Evolutionary conservation across 1,284 basidiomycete species (phyloP).

Genomic region (Austropuccinia psidii): DNA sequence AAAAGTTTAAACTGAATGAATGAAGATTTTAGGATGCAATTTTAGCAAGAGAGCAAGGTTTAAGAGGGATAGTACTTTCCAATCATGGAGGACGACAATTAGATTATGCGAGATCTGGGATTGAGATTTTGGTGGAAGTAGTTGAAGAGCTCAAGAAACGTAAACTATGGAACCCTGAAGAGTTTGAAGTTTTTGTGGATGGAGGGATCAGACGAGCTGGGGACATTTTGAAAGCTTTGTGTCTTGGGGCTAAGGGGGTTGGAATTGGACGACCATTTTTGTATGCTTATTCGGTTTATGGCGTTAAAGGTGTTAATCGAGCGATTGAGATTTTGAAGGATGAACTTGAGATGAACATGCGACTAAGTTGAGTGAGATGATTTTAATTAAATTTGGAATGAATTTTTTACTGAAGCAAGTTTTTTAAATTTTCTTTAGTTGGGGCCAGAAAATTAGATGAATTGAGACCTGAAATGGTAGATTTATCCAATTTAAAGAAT

Average conservation of each 20-base stretch:
- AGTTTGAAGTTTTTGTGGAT: conserved; percentile 82
- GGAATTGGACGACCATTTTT: conserved; percentile 65
- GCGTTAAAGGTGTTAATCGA: conserved; percentile 58
- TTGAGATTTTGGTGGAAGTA: conserved; percentile 83
- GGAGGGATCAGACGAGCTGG: conserved; percentile 70
- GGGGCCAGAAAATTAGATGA: conserved; percentile 72
- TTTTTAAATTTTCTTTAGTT: conserved; percentile 72
- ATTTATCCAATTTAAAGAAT: conserved; percentile 47
- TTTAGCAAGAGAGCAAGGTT: conserved; percentile 70
- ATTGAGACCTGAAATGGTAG: conserved; percentile 78
- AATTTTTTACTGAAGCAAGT: conserved; percentile 15
- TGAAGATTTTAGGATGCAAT: conserved; percentile 68
- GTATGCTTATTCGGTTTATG: conserved; percentile 83
- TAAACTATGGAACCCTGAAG: conserved; percentile 55
- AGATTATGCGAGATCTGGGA: conserved; percentile 80
- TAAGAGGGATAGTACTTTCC: conserved; percentile 71
- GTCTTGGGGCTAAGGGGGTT: conserved; percentile 78
- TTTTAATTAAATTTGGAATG: conserved; percentile 10
- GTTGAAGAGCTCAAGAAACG: conserved; percentile 63
- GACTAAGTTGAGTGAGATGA: neutral
- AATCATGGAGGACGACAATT: conserved; percentile 74
- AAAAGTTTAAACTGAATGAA: neutral
- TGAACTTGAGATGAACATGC: conserved; percentile 67
- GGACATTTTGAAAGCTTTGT: conserved; percentile 86
- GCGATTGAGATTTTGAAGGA: conserved; percentile 57